Base-by-base conservation (phyloP, 2,329 filamentous ascomycete species). In the Beauveria australis region DNA sequence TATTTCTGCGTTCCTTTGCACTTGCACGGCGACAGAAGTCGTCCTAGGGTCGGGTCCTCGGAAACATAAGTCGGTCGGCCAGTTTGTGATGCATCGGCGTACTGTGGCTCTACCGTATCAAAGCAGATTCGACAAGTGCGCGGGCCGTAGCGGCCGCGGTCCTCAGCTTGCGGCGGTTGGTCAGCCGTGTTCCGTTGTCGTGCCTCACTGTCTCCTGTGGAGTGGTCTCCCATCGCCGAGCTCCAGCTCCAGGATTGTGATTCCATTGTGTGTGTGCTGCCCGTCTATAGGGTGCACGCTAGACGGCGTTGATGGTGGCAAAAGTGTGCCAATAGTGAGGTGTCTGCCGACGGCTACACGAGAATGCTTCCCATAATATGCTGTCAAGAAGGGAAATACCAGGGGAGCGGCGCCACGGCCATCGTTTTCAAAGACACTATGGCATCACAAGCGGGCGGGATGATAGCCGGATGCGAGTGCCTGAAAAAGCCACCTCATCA, bases 1-100 rank as follows among this genome's bases (percentile, higher is more conserved):
- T 96, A 97, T 76, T 90, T 90, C 67, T 93, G 90, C 44, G 89
- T 91, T 57, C 94, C 94, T 76, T 91, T 95, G 81, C 94, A 99
- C 75, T 88, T 86, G 79, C 94, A 99, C 41, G 94, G 94, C 59
- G 89, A 89, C 67, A 97, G 83, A 30, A 99, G 79, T 55, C 91
- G 87, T 44, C 91, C 91, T 33, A 88, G 81, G 64, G 87, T 81
- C 7, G 85, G 81, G 65, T 91, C 89, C 63, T 89, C 84, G 26
- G 90, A 92, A 56, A 87, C 81, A 69, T 96, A 96, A 22, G 72
- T 72, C 8, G 76, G 76, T 28, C 70, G 68, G 22, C 73, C 71
- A 19, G 72, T 65, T n/a, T 65, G 53, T 59, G 70, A 64, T 60
- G 71, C 65, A 58, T 73, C 64, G 9, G 76, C 73, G 40, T 76